These are phyloP conservation scores for Psophocarpus tetragonolobus DNA, from an alignment of 306 rosid genomes.

Conservation along the genomic window DNA sequence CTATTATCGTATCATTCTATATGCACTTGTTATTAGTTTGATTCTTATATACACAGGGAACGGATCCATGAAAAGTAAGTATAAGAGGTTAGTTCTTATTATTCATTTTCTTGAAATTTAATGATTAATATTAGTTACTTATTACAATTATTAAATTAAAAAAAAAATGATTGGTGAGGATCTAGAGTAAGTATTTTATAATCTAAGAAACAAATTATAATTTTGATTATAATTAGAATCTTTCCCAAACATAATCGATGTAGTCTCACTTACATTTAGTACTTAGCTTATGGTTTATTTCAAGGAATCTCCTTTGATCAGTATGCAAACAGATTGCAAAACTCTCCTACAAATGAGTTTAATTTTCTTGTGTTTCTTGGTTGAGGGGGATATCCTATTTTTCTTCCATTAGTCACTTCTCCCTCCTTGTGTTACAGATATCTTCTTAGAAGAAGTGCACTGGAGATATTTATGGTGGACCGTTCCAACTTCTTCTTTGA, in stretches of 20 bases:
- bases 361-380: neutral
- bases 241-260: no score
- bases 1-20: neutral
- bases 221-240: no score
- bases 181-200: no score
- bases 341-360: neutral
- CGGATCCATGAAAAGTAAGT: no score
- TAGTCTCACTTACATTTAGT: neutral
- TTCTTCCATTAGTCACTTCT: neutral
- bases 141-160: no score
- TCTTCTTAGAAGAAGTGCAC: conserved; percentile 95
- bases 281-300: neutral
- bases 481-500: conserved; percentile 95
- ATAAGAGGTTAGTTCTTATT: no score
- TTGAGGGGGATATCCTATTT: neutral
- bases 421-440: conserved; percentile 56
- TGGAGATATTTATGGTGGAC: conserved; percentile 94
- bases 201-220: no score
- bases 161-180: no score
- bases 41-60: neutral
- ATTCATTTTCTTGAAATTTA: no score
- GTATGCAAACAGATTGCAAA: neutral
- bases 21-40: neutral
- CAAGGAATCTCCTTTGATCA: no score
- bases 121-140: no score